Percentiles rank a stretch among this genome's conserved stretches.
Conservation (phyloP, 768 basidiomycete species). For the Agaricus blazei region DNA sequence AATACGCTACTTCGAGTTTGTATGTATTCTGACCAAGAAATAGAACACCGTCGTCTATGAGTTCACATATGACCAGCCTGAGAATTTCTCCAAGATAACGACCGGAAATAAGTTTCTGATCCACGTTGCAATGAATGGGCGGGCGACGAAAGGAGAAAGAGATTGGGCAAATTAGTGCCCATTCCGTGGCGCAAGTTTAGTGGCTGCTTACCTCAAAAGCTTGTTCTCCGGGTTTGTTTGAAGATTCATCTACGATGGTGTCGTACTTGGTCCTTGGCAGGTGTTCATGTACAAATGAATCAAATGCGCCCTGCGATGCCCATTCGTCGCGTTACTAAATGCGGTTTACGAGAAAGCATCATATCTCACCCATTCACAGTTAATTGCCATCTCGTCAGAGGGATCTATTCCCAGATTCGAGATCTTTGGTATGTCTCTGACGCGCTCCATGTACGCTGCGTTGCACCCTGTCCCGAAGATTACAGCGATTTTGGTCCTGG, state of each 20-base stretch:
- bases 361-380: constrained; percentile 86
- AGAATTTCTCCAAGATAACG: constrained; percentile 96
- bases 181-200: background rate
- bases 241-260: constrained; percentile 82
- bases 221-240: constrained; percentile 96
- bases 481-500: constrained; percentile 85
- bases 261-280: constrained; percentile 96
- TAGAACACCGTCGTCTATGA: constrained; percentile 94
- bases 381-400: constrained; percentile 82
- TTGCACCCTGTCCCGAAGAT: constrained; percentile 99
- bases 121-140: background rate
- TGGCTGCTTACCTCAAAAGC: constrained; percentile 69
- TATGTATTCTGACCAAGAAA: constrained; percentile 99
- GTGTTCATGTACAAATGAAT: constrained; percentile 92
- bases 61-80: constrained; percentile 89
- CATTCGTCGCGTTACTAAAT: background rate
- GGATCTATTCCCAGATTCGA: constrained; percentile 62
- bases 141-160: background rate
- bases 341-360: background rate
- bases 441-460: constrained; percentile 95
- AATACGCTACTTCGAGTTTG: constrained; percentile 92
- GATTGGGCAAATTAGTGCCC: background rate
- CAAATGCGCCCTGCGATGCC: constrained; percentile 85
- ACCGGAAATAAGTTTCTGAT: constrained; percentile 90
- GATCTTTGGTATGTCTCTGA: constrained; percentile 83